Conservation (phyloP, 331 rosid genomes). For the Malus hybrid region DNA sequence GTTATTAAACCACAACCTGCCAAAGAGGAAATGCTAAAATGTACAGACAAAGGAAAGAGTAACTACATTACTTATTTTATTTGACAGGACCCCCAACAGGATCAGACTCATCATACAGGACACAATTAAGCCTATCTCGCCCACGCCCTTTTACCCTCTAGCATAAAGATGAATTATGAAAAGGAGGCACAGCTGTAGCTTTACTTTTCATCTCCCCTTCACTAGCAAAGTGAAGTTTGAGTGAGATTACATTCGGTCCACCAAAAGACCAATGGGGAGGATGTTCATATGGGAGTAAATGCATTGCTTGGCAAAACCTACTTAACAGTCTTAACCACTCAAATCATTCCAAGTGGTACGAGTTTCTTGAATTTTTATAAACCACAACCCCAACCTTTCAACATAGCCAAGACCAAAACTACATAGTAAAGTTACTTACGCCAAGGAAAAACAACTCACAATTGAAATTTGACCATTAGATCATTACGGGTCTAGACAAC, state of each 20-base stretch:
- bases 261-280: too few species aligned
- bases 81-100: not conserved
- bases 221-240: not conserved
- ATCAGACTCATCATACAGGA: not conserved
- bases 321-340: not conserved
- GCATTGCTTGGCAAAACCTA: not conserved
- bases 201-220: not conserved
- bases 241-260: not conserved
- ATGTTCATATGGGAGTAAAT: not conserved
- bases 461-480: not conserved
- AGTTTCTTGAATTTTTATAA: not conserved
- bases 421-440: not conserved
- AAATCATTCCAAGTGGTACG: not conserved
- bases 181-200: not conserved
- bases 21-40: not conserved
- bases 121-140: not conserved
- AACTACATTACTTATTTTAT: not conserved
- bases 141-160: not conserved
- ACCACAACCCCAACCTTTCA: not conserved
- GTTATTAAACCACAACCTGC: not conserved
- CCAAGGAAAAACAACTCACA: not conserved
- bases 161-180: not conserved
- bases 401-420: not conserved
- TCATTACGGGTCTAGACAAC: not conserved
- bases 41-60: not conserved